Conservation (phyloP, 306 rosid species). For the Arachis hypogaea region DNA sequence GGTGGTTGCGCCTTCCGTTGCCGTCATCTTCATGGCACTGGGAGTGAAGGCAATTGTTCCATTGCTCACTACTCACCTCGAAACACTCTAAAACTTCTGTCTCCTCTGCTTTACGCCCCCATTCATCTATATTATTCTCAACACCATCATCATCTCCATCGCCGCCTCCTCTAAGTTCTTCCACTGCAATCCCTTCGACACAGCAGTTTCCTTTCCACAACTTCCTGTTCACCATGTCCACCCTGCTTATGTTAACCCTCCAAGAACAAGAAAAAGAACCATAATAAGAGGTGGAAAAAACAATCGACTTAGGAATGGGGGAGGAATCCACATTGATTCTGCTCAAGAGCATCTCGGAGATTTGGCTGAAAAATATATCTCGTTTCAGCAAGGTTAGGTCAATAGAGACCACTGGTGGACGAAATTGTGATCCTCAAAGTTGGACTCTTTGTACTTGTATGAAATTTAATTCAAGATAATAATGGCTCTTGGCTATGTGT, state of each 20-base stretch:
- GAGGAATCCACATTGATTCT: conserved; percentile 11
- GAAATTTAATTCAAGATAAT: too few relatives aligned
- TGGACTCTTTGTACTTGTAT: too few relatives aligned
- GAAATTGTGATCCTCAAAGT: too few relatives aligned
- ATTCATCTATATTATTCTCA: conserved; percentile 62
- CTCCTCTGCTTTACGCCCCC: conserved; percentile 71
- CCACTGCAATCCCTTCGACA: conserved; percentile 14
- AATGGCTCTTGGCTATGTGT: too few relatives aligned
- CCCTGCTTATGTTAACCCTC: conserved; percentile 4
- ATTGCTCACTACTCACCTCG: conserved; percentile 31
- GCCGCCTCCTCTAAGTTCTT: conserved; percentile 56
- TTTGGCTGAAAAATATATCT: conserved; percentile 52
- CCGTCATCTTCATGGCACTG: conserved; percentile 50
- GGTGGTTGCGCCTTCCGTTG: conserved; percentile 41
- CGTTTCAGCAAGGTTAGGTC: conserved; percentile 52
- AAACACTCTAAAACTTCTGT: conserved; percentile 49
- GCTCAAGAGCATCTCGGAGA: conserved; percentile 41
- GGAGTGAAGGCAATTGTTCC: conserved; percentile 58
- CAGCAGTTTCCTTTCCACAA: not conserved
- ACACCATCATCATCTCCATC: conserved; percentile 79
- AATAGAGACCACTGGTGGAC: conserved; percentile 49
- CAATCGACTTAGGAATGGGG: conserved; percentile 18
- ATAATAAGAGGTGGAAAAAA: conserved; percentile 19
- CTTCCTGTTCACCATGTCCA: conserved; percentile 29
- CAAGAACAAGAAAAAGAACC: conserved; percentile 11